These are phyloP conservation scores for Chaetomium cochliodes DNA, from an alignment of 495 filamentous ascomycete species.

Conservation along the genomic window DNA sequence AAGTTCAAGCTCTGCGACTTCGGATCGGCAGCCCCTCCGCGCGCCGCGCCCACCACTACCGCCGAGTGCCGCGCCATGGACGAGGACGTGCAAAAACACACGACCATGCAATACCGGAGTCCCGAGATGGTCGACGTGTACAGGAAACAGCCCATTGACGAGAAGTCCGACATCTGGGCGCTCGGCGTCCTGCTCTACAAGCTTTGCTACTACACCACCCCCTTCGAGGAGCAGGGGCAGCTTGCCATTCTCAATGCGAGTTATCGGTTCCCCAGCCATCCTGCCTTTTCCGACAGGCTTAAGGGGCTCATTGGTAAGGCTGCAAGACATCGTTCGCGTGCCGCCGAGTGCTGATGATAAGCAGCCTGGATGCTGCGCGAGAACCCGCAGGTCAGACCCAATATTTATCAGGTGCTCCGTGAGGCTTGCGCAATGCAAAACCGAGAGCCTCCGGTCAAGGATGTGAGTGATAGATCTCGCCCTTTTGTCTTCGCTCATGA, in stretches of 20 bases:
- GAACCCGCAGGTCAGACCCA: slow-evolving; percentile 76
- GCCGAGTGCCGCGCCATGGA: slow-evolving; percentile 88
- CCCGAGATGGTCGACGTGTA: slow-evolving; percentile 99
- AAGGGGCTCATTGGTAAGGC: slow-evolving; percentile 86
- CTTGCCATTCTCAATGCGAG: slow-evolving; percentile 97
- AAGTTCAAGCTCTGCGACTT: slow-evolving; percentile 97
- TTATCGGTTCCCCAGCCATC: slow-evolving; percentile 88
- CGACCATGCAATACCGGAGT: slow-evolving; percentile 93
- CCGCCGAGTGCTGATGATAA: slow-evolving; percentile 36
- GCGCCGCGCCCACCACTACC: slow-evolving; percentile 77
- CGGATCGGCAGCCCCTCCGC: slow-evolving; percentile 83
- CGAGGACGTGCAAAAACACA: slow-evolving; percentile 96
- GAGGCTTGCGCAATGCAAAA: slow-evolving; percentile 88
- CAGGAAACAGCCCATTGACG: slow-evolving; percentile 91
- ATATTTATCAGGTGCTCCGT: slow-evolving; percentile 86
- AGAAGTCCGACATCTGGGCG: slow-evolving; percentile 99
- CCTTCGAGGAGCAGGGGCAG: slow-evolving; percentile 95
- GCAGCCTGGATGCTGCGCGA: slow-evolving; percentile 88
- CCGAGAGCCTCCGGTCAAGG: slow-evolving; percentile 83
- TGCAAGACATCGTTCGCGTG: background rate
- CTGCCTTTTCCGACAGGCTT: slow-evolving; percentile 81
- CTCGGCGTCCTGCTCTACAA: slow-evolving; percentile 95
- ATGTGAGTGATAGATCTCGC: slow-evolving; percentile 58
- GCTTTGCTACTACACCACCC: slow-evolving; percentile 98
- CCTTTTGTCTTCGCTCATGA: slow-evolving; percentile 7